Evolutionary conservation across 169 alveolate genomes (phyloP), one percentile per base, ranked within the genome.

Genomic region (Plasmodium blacklocki): DNA sequence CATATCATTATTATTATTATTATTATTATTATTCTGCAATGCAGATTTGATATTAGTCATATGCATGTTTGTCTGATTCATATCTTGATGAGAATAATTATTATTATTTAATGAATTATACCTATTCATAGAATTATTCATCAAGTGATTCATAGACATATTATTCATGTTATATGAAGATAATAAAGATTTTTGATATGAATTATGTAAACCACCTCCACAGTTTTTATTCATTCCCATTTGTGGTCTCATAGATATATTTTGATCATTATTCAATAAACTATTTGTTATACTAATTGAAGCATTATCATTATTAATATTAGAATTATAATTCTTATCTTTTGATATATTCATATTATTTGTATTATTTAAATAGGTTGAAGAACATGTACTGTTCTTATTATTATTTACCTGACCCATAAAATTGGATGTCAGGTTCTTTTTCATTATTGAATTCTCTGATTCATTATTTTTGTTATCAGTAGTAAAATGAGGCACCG

Each of bases 261-360:
- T 78, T 21, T 78, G 68, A 9, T 78, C 89, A 45, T 58, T 78
- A 45, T 60, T 78, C 67, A 78, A 59, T 32, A 78, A 70, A 56
- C 89, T 78, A 7, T 60, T 78, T 45, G 89, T 78, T 43, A 78
- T 78, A 52, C 89, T 78, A 52, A 78, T 78, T 0, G 89, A 64
- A 26, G 62, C 50, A 45, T 78, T 47, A 50, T 54, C 59, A 21
- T 29, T 21, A 32, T 43, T 47, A 12, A 50, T 64, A 23, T 58
- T 60, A 50, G 19, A 60, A 26, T n/a, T 47, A 18, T 19, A 39
- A 45, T 64, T 64, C 64, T 54, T 54, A 0, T 45, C 60, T 60
- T 43, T 54, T 18, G 32, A 14, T 23, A 62, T 14, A 29, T 26
- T 54, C 18, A 73, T 14, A 45, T 47, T 73, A 47, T 23, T 73